A percentile compares a stretch with the other conserved stretches of the same genome.
phyloP scores from a whole-genome alignment of 2,329 filamentous ascomycete species.

The Ascomycota sp. region DNA sequence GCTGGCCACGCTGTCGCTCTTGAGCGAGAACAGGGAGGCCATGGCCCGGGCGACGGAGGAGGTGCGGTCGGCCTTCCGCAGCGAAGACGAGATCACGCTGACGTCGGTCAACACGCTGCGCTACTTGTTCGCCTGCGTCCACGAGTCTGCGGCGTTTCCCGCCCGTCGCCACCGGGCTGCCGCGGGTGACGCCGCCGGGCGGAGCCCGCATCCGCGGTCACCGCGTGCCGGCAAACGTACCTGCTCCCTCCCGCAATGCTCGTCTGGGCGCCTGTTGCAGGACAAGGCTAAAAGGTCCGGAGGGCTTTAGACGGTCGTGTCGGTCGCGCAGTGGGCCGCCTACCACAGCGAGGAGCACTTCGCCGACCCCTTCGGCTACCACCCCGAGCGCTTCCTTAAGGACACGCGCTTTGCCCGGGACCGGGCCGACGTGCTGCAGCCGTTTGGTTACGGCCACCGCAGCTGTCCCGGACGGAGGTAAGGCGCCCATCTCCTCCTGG shows the following conservation, averaged over 20 bases:
- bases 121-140: conserved; percentile 19
- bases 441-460: conserved; percentile 10
- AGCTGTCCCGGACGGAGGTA: conserved; percentile 14
- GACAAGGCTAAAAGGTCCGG: too few relatives aligned
- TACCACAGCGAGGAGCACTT: conserved; percentile 14
- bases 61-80: conserved; percentile 15
- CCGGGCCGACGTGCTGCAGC: conserved; percentile 7
- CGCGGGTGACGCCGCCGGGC: conserved; percentile 3
- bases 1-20: conserved; percentile 8
- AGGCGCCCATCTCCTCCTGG: neutral
- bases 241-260: neutral
- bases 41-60: conserved; percentile 14
- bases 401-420: conserved; percentile 7
- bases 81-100: conserved; percentile 17
- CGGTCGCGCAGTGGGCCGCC: conserved; percentile 13
- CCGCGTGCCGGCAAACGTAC: conserved; percentile 10
- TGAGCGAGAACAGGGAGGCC: conserved; percentile 6
- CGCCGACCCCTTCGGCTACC: conserved; percentile 11
- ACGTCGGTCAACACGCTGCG: conserved; percentile 9
- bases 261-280: neutral
- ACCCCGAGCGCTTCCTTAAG: conserved; percentile 17
- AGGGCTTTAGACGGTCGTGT: conserved; percentile 13
- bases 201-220: conserved; percentile 11
- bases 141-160: conserved; percentile 19
- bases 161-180: conserved; percentile 1